Base-by-base conservation (phyloP, 2,329 filamentous ascomycete species). In the Sarocladiaceae sp. region DNA sequence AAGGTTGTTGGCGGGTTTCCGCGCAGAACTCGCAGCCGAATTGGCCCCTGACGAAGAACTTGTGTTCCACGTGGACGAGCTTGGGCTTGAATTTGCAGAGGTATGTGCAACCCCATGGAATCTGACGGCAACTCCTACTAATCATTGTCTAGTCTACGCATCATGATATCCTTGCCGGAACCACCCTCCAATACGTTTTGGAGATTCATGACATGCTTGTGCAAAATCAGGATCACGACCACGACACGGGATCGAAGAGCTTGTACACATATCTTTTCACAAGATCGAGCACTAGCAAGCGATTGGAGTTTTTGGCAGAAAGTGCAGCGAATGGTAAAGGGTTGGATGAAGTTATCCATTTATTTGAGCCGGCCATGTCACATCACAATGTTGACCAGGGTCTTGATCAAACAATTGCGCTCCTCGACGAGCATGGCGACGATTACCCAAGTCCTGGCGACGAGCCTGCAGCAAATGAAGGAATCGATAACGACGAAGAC, bases 71-170 rank as follows among this genome's bases (percentile, higher is more conserved):
- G 64, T 80, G 44, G 75, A 79, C 25, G 73, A 78, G 54, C 69
- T 80, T 36, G 75, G 74, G 8, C 66, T 80, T 28, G 76, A 80
- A 60, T 78, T 79, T 61, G 66, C 74, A 18, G 76, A 80, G 66
- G 75, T 76, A 65, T 56, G 72, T 56, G 17, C 7, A 15, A 12
- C 7, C 22, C 17, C 28, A 22, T 5, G 13, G 18, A 35, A 13
- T 17, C 20, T n/a, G n/a, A n/a, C n/a, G n/a, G n/a, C n/a, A n/a
- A n/a, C n/a, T n/a, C n/a, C n/a, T 49, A 49, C 64, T 71, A 60
- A 71, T 59, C 7, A 26, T 26, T 22, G 26, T 35, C 2, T 46
- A 75, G 71, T 69, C 70, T 28, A 66, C 61, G 7, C 59, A 63
- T n/a, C 60, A 57, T 13, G 66, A 70, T 29, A 54, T 64, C 3